phyloP scores from a whole-genome alignment of 2,329 filamentous ascomycete genomes.

The Hymenoscyphus infarciens region DNA sequence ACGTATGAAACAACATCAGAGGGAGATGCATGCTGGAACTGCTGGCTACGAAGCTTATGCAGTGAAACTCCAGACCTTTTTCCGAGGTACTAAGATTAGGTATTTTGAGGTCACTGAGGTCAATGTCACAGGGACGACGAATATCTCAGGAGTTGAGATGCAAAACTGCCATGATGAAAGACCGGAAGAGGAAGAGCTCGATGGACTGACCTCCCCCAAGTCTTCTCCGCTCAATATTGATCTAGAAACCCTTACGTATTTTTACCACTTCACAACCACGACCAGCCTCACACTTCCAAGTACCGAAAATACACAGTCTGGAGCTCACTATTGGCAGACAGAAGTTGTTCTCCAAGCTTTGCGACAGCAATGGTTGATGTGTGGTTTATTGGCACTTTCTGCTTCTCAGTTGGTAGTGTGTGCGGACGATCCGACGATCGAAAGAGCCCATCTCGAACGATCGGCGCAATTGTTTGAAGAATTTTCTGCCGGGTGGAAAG shows the following conservation, averaged over 20 bases:
- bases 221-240: neutral
- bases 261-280: neutral
- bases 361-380: neutral
- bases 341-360: neutral
- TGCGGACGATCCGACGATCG: neutral
- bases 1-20: constrained; percentile 37
- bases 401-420: neutral
- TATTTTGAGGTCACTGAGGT: constrained; percentile 37
- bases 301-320: neutral
- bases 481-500: neutral
- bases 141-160: no score
- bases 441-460: neutral
- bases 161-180: no score
- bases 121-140: neutral
- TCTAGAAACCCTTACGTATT: neutral
- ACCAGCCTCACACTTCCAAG: neutral
- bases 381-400: neutral
- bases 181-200: no score
- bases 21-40: constrained; percentile 18
- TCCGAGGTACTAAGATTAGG: constrained; percentile 37
- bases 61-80: constrained; percentile 38
- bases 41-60: constrained; percentile 25
- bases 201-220: neutral
- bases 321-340: neutral
- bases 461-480: neutral